phyloP scores from a whole-genome alignment of 352 stramenopile species.

The Phytophthora rubi region DNA sequence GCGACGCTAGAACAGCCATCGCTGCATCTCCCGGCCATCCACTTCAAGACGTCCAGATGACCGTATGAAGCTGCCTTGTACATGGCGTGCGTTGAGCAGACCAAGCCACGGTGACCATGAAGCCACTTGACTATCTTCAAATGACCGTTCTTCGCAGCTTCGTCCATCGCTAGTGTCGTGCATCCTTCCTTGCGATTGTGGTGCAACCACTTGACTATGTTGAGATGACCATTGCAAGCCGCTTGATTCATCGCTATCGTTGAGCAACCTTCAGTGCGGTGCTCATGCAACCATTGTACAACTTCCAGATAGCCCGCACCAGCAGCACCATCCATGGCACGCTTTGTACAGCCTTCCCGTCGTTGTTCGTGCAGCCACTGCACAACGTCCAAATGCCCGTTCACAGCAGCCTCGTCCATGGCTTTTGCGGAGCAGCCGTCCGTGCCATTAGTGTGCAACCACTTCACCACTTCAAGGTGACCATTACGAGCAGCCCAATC shows the following conservation, averaged over 20 bases:
- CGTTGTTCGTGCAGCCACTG: conserved; percentile 28
- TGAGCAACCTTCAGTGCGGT: conserved; percentile 28
- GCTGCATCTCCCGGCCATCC: conserved; percentile 15
- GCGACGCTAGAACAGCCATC: conserved; percentile 17
- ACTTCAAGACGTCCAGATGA: conserved; percentile 21
- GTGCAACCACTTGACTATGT: conserved; percentile 28
- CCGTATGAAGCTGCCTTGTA: conserved; percentile 20
- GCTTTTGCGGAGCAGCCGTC: conserved; percentile 12
- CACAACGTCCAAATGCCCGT: conserved; percentile 18
- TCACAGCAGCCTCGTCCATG: conserved; percentile 21
- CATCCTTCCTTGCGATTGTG: conserved; percentile 22
- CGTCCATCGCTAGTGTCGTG: conserved; percentile 14
- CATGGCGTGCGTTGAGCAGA: conserved; percentile 17
- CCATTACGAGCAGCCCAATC: conserved; percentile 21
- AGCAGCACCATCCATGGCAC: conserved; percentile 25
- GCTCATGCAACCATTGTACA: conserved; percentile 21
- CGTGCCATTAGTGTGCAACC: conserved; percentile 11
- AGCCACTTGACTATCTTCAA: conserved; percentile 28
- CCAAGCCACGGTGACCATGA: conserved; percentile 6
- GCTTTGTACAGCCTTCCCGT: conserved; percentile 16
- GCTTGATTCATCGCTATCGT: conserved; percentile 19
- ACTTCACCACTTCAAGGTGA: conserved; percentile 23
- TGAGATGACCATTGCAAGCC: conserved; percentile 13
- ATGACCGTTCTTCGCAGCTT: conserved; percentile 15
- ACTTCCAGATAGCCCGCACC: conserved; percentile 9